Evolutionary conservation across 305 asterid genomes (phyloP), one percentile per base, ranked within the genome.

Genomic region (Vinca major): DNA sequence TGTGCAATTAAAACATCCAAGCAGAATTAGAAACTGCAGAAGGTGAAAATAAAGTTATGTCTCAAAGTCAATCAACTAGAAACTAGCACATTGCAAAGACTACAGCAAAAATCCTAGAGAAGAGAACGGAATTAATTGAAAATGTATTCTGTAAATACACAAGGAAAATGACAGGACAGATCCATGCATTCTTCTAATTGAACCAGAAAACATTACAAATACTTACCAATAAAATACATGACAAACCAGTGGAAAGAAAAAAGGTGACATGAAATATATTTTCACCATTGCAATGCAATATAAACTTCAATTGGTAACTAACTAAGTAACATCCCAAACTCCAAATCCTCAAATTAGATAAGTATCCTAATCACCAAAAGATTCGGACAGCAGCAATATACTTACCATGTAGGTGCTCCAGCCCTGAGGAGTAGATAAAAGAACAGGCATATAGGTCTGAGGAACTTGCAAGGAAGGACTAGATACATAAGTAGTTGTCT

Each of bases 361-460:
- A 14, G 19, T 10, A 58, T 40, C 1, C 7, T 58, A 36, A 11
- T 11, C 7, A 14, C 61, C 45, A 49, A 68, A 69, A 66, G n/a
- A 20, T 65, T 66, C 41, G 68, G 37, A 47, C 41, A 70, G 26
- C 50, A 57, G 45, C 5, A 7, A 19, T 44, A 50, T 65, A 70
- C 50, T 21, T 12, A 44, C 95, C 92, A 74, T 67, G 62, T 88
- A 86, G 43, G 81, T 47, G 69, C 76, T 81, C 91, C 92, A 84
- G 53, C 84, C 86, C 55, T 80, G 92, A 36, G 86, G 67, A 45
- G 85, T 85, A 70, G 86, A 66, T 53, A 82, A 45, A 63, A 75
- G 50, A 33, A 84, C 49, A 33, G 95, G 86, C 88, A 84, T 70
- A 75, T 83, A 80, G 80, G 79, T 80, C 62, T 77, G 92, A 8